Percentiles rank a stretch among this genome's conserved stretches.
Evolutionary conservation across 495 filamentous ascomycete species (phyloP).

Genomic region (Achaetomiella virescens): DNA sequence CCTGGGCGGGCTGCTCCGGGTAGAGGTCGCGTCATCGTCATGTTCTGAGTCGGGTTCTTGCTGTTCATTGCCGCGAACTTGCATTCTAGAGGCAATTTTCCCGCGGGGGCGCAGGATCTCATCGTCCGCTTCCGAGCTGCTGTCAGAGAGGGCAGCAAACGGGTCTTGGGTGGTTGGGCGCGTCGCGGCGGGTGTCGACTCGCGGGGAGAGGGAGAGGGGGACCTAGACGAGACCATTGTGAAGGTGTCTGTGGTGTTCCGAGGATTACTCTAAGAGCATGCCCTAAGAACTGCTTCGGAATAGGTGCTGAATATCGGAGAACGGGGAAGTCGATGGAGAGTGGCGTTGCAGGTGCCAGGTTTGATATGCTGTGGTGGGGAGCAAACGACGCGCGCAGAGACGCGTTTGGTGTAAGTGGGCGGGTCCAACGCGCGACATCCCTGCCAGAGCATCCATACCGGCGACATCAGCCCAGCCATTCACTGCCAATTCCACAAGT

Average conservation of each 20-base stretch:
- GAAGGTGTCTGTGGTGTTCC: not conserved
- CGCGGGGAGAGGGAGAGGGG: constrained; percentile 29
- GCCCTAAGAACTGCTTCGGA: not conserved
- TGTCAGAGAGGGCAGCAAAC: constrained; percentile 4
- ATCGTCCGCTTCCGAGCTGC: constrained; percentile 29
- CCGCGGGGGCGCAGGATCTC: constrained; percentile 57
- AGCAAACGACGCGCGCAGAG: constrained; percentile 12
- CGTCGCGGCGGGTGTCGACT: constrained; percentile 10
- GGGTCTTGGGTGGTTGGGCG: constrained; percentile 6
- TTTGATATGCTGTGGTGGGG: constrained; percentile 21
- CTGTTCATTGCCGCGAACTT: constrained; percentile 25
- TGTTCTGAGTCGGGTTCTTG: constrained; percentile 19
- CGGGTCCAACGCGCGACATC: constrained; percentile 9
- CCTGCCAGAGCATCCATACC: constrained; percentile 1
- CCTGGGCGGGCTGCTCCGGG: constrained; percentile 10
- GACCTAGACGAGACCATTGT: constrained; percentile 42
- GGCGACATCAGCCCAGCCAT: not conserved
- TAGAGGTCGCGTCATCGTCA: constrained; percentile 2
- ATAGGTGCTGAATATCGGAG: constrained; percentile 2
- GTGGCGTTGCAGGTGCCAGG: constrained; percentile 5
- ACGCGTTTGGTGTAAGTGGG: constrained; percentile 15
- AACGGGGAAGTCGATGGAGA: constrained; percentile 4
- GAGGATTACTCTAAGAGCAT: not conserved
- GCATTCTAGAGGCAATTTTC: constrained; percentile 65
- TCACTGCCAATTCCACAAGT: not conserved